Evolutionary conservation across 352 stramenopile genomes (phyloP), one percentile per base, ranked within the genome.

Genomic region (Blastocystis sp.): DNA sequence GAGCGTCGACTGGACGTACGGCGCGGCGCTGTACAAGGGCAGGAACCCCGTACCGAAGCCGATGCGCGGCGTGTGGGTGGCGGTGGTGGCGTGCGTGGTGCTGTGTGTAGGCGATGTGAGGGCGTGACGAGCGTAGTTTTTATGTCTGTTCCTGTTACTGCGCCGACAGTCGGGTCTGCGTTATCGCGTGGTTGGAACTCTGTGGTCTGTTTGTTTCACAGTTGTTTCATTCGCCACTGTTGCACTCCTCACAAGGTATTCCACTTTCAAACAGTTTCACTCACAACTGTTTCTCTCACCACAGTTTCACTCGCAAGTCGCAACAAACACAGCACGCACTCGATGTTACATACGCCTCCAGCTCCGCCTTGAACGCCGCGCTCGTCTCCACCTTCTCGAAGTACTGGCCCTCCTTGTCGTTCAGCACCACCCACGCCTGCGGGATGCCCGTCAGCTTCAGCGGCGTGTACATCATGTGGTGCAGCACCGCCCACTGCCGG

Each of bases 391-490:
- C 24, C 42, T 63, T 11, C 24, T 54, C 61, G 21, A 84, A 84
- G 43, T 84, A 84, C 54, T 43, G 28, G 38, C 34, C 74, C 10
- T 52, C 28, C 45, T 54, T 59, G 45, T 68, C 52, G 21, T 66
- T 48, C 74, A 84, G 42, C 2, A 70, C 45, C 21, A 84, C 52
- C 74, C 74, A 84, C 17, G 74, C 74, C 52, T 84, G 74, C 21
- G 74, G 74, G 34, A 84, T 63, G 24, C 74, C 74, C 34, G 42
- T 48, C 34, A 84, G 34, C 10, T 69, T 38, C 54, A 84, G 45
- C 24, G 74, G 74, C n/a, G 38, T 63, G 42, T 84, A 84, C 74
- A 84, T 84, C 74, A 84, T 84, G 45, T 84, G 74, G 45, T 84
- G 74, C 40, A 84, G 34, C 68, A 84, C 69, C 10, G 74, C 74